phyloP scores from a whole-genome alignment of 371 early-diverging fungal species.

The Zancudomyces culisetae region DNA sequence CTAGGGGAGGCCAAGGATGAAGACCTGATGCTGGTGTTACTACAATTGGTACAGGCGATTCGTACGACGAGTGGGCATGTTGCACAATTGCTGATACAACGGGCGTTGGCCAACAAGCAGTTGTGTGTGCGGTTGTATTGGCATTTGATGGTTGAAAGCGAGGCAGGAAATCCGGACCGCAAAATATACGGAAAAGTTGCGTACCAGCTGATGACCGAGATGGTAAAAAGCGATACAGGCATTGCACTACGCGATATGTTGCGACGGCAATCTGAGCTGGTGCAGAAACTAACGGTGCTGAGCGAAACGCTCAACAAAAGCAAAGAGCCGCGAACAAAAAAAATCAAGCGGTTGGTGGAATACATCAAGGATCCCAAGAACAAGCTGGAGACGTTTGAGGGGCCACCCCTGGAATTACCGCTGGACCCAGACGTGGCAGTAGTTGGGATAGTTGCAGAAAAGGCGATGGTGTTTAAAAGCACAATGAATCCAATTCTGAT shows the following conservation, averaged over 20 bases:
- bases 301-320: slow-evolving; percentile 44
- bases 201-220: slow-evolving; percentile 50
- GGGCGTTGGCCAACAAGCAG: slow-evolving; percentile 52
- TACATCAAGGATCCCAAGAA: slow-evolving; percentile 66
- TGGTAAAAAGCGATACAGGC: slow-evolving; percentile 32
- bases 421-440: slow-evolving; percentile 71
- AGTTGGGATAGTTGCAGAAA: slow-evolving; percentile 50
- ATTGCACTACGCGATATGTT: slow-evolving; percentile 35
- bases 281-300: slow-evolving; percentile 47
- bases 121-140: slow-evolving; percentile 85
- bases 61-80: slow-evolving; percentile 28
- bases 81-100: slow-evolving; percentile 68
- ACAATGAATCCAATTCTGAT: slow-evolving; percentile 67
- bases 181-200: slow-evolving; percentile 73
- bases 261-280: slow-evolving; percentile 60
- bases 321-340: slow-evolving; percentile 67
- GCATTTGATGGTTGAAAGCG: slow-evolving; percentile 87
- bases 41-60: slow-evolving; percentile 94
- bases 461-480: slow-evolving; percentile 75
- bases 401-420: slow-evolving; percentile 62
- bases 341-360: slow-evolving; percentile 60
- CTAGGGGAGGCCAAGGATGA: slow-evolving; percentile 80
- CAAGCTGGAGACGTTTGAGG: slow-evolving; percentile 39
- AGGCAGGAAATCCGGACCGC: slow-evolving; percentile 40
- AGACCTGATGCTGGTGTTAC: slow-evolving; percentile 69